A percentile compares a stretch with the other conserved stretches of the same genome.
Conservation (phyloP, 129 eudicot genomes). For the Erigeron canadensis region DNA sequence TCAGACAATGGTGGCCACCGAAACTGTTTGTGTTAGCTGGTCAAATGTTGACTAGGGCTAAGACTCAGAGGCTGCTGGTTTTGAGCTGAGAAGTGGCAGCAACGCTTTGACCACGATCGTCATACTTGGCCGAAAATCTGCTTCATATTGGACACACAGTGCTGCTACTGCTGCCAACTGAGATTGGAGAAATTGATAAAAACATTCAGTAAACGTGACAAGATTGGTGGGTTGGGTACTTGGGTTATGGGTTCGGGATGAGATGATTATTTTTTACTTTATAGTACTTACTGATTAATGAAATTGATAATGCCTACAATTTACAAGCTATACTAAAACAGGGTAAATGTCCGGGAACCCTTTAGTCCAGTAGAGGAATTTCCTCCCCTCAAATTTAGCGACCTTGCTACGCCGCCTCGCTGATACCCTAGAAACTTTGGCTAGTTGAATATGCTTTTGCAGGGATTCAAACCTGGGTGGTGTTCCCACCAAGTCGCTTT, state of each 20-base stretch:
- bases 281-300: too few species aligned
- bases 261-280: too few species aligned
- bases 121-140: slow-evolving; percentile 89
- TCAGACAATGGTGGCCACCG: background rate
- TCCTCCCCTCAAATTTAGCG: too few species aligned
- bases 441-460: too few species aligned
- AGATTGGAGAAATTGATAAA: background rate
- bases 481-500: too few species aligned
- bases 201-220: background rate
- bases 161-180: slow-evolving; percentile 98
- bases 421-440: too few species aligned
- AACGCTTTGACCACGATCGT: slow-evolving; percentile 88
- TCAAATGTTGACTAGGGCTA: slow-evolving; percentile 27
- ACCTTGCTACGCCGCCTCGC: too few species aligned
- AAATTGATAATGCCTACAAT: too few species aligned
- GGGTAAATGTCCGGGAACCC: too few species aligned
- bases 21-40: background rate
- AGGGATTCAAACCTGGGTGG: too few species aligned
- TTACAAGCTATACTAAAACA: too few species aligned
- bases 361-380: too few species aligned
- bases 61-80: slow-evolving; percentile 56
- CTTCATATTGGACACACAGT: slow-evolving; percentile 87
- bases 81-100: slow-evolving; percentile 73
- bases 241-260: background rate
- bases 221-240: background rate